Evolutionary conservation across 169 alveolate genomes (phyloP), one percentile per base, ranked within the genome.

Genomic region (Besnoitia besnoiti): DNA sequence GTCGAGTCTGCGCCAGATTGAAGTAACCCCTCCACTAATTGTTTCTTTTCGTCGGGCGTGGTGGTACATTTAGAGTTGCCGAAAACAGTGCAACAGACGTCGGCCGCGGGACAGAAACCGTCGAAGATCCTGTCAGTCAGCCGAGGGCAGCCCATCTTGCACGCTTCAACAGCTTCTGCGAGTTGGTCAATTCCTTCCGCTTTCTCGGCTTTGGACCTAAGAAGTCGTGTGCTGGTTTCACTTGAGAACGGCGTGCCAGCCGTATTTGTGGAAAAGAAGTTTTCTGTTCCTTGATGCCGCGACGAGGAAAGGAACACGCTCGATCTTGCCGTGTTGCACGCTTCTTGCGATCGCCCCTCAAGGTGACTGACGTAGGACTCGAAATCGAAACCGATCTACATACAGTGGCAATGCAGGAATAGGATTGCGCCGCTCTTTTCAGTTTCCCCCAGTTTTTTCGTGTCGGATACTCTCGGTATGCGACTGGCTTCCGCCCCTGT

Each of bases 1-100:
- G 16, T 21, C 8, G n/a, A 8, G 3, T 55, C 35, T 27, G 73
- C 30, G 0, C 19, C 50, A 14, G 35, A 33, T 12, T 77, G 24
- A 39, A 21, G 87, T 30, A 77, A 35, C 37, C 3, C 47, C n/a
- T 59, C 40, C 40, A 73, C 0, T 37, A 21, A 21, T 5, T 77
- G 42, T 30, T 39, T 39, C 59, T 14, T 40, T 40, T 44, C 84
- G 3, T 39, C 90, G 0, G 93, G 90, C 35, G 85, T 59, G 42
- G 90, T 46, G 37, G 79, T 50, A 85, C 93, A 90, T 79, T 80
- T 90, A 62, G 90, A 35, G 85, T 90, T 90, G 33, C 93, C 93
- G 61, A 76, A 59, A 24, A 62, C 88, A 21, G 73, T 33, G 90
- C 93, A 90, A 50, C 93, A 90, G 44, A 90, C 73, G 61, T 90